Evolutionary conservation across 306 rosid species (phyloP), one percentile per base, ranked within the genome.

Genomic region (Cucurbita ficifolia): DNA sequence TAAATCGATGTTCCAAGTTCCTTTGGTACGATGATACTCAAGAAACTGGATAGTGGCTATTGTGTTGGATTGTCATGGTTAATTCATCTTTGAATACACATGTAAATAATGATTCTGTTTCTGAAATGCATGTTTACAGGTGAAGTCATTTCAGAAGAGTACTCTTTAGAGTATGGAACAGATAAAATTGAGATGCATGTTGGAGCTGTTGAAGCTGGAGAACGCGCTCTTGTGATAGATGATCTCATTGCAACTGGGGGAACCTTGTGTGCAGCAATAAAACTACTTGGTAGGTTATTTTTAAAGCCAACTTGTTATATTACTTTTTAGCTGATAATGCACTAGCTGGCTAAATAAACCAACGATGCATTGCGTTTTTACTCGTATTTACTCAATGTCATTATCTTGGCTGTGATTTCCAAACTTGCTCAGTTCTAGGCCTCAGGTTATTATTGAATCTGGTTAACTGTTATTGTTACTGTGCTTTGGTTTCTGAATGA

Each of bases 211-310:
- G 73, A 89, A 76, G 52, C 84, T 12, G 99, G 99, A 73, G 99
- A 95, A 56, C 92, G 99, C 43, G 99, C 96, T 70, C 79, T 95
- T 50, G 72, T 95, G 84, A 83, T 95, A 71, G 97, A 95, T 76
- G 99, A 95, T 84, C 97, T 95, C 80, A 89, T 95, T 82, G 99
- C 99, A 52, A 95, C 96, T 8, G 99, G 99, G 22, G 99, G 99
- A 79, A 95, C 99, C 35, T 82, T 91, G 82, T 70, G 83, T 84
- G 96, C 99, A 54, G 99, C 99, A 58, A 81, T 95, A 81, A 89
- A 80, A 65, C 91, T 95, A 63, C 96, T 95, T 74, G 99, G 99
- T 95, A 88, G 63, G 71, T 5, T 51, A 70, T 57, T 40, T 1
- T 67, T 43, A 5, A 10, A 29, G 33, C 33, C 33, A 29, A 29